Conservation (phyloP, 441 rosid species). For the Geranium incanum region DNA sequence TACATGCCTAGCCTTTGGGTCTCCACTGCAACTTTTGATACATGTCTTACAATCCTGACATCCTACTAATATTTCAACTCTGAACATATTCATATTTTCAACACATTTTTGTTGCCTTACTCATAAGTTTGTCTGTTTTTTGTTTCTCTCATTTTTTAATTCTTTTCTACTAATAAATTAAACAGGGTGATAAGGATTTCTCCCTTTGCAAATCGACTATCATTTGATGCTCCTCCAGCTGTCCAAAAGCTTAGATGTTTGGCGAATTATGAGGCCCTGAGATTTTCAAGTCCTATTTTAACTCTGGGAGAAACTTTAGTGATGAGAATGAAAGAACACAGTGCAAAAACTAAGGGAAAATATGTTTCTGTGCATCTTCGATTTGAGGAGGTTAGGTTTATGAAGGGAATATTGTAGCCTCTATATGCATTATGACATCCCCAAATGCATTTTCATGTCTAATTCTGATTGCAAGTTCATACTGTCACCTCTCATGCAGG, state of each 20-base stretch:
- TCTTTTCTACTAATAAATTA: conserved; percentile 15
- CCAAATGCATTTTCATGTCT: not conserved
- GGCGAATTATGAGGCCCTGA: conserved; percentile 88
- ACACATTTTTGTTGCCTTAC: not conserved
- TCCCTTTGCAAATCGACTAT: conserved; percentile 96
- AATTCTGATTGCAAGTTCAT: conserved; percentile 13
- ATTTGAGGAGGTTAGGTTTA: conserved; percentile 82
- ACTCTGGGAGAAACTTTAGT: conserved; percentile 72
- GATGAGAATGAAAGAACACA: conserved; percentile 84
- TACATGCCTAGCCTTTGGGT: not conserved
- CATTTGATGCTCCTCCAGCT: conserved; percentile 88
- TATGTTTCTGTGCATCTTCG: conserved; percentile 97
- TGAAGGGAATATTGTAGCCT: conserved; percentile 5
- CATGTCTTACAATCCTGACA: not conserved
- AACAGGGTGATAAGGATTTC: conserved; percentile 94
- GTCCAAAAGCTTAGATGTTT: conserved; percentile 94
- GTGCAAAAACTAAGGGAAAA: conserved; percentile 65
- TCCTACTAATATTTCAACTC: not conserved
- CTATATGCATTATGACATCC: not conserved
- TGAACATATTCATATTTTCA: not conserved
- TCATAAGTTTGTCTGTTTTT: not conserved
- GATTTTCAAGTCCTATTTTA: conserved; percentile 69
- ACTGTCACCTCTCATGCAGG: conserved; percentile 41
- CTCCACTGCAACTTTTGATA: not conserved
- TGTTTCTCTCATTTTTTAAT: not conserved